These are phyloP conservation scores for Neoboletus magnificus DNA, from an alignment of 768 basidiomycete species.

Conservation along the genomic window DNA sequence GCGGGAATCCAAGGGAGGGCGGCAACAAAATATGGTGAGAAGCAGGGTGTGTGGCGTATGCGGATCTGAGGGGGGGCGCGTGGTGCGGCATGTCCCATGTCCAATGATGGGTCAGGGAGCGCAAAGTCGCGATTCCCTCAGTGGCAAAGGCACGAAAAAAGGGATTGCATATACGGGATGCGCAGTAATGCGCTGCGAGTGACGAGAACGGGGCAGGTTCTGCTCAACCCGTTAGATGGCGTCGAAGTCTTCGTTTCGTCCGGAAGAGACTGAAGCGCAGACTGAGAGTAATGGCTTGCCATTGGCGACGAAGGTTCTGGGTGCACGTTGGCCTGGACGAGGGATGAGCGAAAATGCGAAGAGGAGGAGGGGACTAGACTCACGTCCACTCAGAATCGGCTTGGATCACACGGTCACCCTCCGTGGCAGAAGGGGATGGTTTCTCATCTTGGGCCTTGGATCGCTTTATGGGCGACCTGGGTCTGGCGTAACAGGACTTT, in stretches of 20 bases:
- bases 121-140: slow-evolving; percentile 23
- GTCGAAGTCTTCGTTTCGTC: slow-evolving; percentile 38
- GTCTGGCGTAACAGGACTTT: slow-evolving; percentile 14
- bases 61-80: slow-evolving; percentile 19
- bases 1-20: slow-evolving; percentile 20
- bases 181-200: slow-evolving; percentile 10
- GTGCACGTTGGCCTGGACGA: slow-evolving; percentile 52
- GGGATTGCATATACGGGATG: slow-evolving; percentile 24
- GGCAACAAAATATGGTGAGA: slow-evolving; percentile 15
- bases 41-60: slow-evolving; percentile 18
- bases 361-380: slow-evolving; percentile 8
- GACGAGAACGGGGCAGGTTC: slow-evolving; percentile 3
- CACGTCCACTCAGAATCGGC: slow-evolving; percentile 33
- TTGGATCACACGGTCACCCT: slow-evolving; percentile 10
- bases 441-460: slow-evolving; percentile 22
- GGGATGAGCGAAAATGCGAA: not conserved
- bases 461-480: slow-evolving; percentile 21
- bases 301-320: slow-evolving; percentile 51
- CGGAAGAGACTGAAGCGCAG: slow-evolving; percentile 59
- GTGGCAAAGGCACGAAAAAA: slow-evolving; percentile 22
- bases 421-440: not conserved
- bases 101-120: slow-evolving; percentile 14
- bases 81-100: slow-evolving; percentile 25
- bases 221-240: slow-evolving; percentile 28
- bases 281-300: slow-evolving; percentile 57